Base-by-base conservation (phyloP, 148 eudicot genomes). In the Rhododendron simsii region DNA sequence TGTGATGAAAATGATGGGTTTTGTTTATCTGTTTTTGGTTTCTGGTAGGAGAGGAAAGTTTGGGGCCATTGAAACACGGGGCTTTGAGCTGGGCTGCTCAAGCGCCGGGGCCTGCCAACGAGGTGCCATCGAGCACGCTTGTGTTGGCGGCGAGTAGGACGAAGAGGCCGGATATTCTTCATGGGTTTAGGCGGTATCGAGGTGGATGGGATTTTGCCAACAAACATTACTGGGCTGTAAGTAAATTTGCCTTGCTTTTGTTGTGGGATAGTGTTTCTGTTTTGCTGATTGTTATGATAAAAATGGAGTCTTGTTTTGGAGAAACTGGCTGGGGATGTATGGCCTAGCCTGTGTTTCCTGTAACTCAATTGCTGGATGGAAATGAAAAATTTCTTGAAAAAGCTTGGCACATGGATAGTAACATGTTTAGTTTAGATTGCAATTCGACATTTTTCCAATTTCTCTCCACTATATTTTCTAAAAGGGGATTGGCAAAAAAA, bases 141-240 rank as follows among this genome's bases (percentile, higher is more conserved):
- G 89, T 93, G 65, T 87, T 97, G 91, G 99, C 98, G 1, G 94
- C 89, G 30, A 92, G 91, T 86, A 89, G 93, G 86, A 97, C 99
- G 0, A 95, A 87, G 87, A 93, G 99, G 84, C 98, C 98, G 1
- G 98, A 97, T 77, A 94, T 97, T 88, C 95, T 97, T 86, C 84
- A 85, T 44, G 86, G 88, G 50, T 92, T 97, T 84, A 92, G 88
- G 89, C 91, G 87, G 37, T 97, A 95, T 86, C 88, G 88, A 82
- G 98, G 94, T 90, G 99, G 99, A 85, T 97, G 99, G 99, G 93
- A 97, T 81, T 92, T 97, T 81, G 90, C 95, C 63, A 93, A 93
- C 87, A 92, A 92, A 82, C 96, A 95, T 85, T 97, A 97, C 89
- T 97, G 98, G 98, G 98, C 98, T 89, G 99, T 97, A 94, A 94